Percentiles rank a stretch among this genome's conserved stretches.
These are phyloP conservation scores for Ceratobasidium sp. DNA, from an alignment of 1,284 basidiomycete genomes.

Conservation along the genomic window DNA sequence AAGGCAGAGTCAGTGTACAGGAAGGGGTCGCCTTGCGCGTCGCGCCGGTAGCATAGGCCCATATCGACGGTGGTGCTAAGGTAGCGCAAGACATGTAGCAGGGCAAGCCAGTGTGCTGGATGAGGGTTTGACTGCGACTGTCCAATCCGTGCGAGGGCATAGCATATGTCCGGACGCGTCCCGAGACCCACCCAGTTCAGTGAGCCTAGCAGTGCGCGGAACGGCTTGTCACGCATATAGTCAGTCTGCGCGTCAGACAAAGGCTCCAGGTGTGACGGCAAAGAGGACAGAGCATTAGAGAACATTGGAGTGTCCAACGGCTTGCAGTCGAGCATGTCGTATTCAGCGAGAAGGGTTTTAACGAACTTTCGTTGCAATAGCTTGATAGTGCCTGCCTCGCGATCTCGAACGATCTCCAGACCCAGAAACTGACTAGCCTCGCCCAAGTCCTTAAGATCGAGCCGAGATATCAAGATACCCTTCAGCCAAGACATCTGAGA, in stretches of 20 bases:
- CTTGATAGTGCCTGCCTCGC: conserved; percentile 52
- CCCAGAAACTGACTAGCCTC: conserved; percentile 56
- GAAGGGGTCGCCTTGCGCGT: background rate
- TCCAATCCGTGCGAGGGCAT: conserved; percentile 10
- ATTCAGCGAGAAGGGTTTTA: conserved; percentile 53
- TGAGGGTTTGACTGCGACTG: conserved; percentile 32
- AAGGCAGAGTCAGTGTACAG: conserved; percentile 27
- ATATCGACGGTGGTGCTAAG: conserved; percentile 31
- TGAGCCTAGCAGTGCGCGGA: background rate
- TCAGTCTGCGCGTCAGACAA: background rate
- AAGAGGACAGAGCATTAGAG: background rate
- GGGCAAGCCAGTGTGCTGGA: conserved; percentile 12
- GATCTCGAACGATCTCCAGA: conserved; percentile 55
- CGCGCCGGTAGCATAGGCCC: conserved; percentile 14
- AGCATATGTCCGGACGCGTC: conserved; percentile 1
- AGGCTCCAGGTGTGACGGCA: background rate
- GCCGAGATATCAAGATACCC: background rate
- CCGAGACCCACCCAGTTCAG: conserved; percentile 23
- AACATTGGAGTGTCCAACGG: conserved; percentile 51
- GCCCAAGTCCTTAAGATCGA: conserved; percentile 52
- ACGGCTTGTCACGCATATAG: conserved; percentile 24
- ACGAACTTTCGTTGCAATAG: conserved; percentile 56
- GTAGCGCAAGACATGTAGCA: conserved; percentile 30
- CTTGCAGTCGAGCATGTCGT: conserved; percentile 50
- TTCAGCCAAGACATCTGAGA: conserved; percentile 45